phyloP scores from a whole-genome alignment of 2,329 filamentous ascomycete species.

The Orbilia ellipsospora region DNA sequence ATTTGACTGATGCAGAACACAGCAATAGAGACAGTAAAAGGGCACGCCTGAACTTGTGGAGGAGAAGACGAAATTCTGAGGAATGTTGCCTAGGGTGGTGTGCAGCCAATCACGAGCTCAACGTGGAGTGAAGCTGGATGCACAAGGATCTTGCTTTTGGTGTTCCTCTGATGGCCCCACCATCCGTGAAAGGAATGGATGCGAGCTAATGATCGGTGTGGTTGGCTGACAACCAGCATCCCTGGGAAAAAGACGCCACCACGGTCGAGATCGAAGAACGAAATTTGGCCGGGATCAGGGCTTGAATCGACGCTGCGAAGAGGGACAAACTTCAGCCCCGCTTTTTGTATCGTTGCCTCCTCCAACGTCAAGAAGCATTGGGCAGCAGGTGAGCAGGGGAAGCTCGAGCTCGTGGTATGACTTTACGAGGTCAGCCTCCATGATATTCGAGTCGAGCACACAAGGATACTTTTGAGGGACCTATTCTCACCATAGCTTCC shows the following conservation, averaged over 20 bases:
- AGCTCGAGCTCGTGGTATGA: slow-evolving; percentile 41
- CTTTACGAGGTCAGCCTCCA: slow-evolving; percentile 27
- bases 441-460: slow-evolving; percentile 1
- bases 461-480: slow-evolving; percentile 31
- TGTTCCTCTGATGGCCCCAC: slow-evolving; percentile 49
- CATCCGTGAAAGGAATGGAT: slow-evolving; percentile 53
- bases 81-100: slow-evolving; percentile 46
- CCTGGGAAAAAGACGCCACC: slow-evolving; percentile 48
- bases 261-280: slow-evolving; percentile 52
- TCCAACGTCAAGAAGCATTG: slow-evolving; percentile 48
- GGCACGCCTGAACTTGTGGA: not conserved
- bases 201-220: slow-evolving; percentile 40
- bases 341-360: slow-evolving; percentile 40
- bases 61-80: slow-evolving; percentile 33
- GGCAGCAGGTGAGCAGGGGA: slow-evolving; percentile 31
- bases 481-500: slow-evolving; percentile 3
- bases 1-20: slow-evolving; percentile 24
- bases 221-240: slow-evolving; percentile 50
- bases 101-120: slow-evolving; percentile 55
- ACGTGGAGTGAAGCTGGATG: slow-evolving; percentile 52
- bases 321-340: slow-evolving; percentile 49
- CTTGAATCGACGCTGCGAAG: not conserved
- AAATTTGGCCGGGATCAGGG: slow-evolving; percentile 43
- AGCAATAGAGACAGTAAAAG: slow-evolving; percentile 20
- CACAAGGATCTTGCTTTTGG: slow-evolving; percentile 32